A percentile compares a stretch with the other conserved stretches of the same genome.
These are phyloP conservation scores for Vicia sativa DNA, from an alignment of 306 rosid species.

Conservation along the genomic window DNA sequence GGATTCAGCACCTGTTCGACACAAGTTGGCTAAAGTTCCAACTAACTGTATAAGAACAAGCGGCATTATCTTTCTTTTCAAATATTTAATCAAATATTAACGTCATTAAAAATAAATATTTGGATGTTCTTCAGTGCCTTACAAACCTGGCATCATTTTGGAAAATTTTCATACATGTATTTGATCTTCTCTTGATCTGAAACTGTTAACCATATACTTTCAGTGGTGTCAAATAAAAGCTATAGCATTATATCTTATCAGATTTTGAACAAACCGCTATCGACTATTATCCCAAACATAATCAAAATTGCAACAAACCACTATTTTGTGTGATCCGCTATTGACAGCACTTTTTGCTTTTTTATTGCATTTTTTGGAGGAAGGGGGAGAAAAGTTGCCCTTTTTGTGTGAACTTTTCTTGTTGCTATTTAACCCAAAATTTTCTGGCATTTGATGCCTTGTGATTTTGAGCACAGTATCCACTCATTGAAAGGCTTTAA, in stretches of 20 bases:
- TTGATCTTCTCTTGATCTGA: constrained; percentile 7
- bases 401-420: neutral
- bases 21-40: neutral
- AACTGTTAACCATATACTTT: constrained; percentile 12
- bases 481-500: constrained; percentile 7
- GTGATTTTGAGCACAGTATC: neutral
- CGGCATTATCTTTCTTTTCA: neutral
- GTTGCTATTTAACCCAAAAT: neutral
- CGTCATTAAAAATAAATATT: neutral
- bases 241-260: neutral
- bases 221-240: neutral
- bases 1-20: constrained; percentile 4
- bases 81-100: neutral
- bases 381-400: constrained; percentile 5
- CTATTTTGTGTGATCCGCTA: neutral
- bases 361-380: neutral
- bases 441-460: neutral
- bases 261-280: neutral
- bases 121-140: neutral
- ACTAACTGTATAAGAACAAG: neutral
- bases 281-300: neutral
- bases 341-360: neutral
- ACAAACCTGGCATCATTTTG: neutral
- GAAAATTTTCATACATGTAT: neutral
- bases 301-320: neutral